Conservation (phyloP, 2,329 filamentous ascomycete genomes). For the Colletotrichum sidae region DNA sequence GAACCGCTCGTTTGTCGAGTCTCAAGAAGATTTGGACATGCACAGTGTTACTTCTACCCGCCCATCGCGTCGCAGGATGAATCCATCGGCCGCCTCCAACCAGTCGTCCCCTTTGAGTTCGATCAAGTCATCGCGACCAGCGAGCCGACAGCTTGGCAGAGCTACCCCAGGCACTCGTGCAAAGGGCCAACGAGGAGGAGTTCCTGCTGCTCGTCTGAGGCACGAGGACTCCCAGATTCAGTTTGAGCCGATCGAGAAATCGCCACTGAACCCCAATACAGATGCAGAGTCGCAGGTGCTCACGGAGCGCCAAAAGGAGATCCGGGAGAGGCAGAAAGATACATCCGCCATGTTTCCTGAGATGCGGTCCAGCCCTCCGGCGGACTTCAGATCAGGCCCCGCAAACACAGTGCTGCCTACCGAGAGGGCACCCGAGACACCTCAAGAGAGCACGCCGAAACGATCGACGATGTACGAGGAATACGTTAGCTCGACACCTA, state of each 20-base stretch:
- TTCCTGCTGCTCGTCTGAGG: conserved; percentile 65
- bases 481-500: conserved; percentile 70
- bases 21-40: conserved; percentile 57
- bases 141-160: conserved; percentile 41
- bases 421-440: conserved; percentile 36
- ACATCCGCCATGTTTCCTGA: conserved; percentile 73
- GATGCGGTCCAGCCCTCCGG: conserved; percentile 66
- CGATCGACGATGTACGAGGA: conserved; percentile 58
- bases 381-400: conserved; percentile 27
- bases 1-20: conserved; percentile 58
- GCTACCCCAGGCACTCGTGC: conserved; percentile 39
- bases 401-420: conserved; percentile 15
- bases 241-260: conserved; percentile 76
- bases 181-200: conserved; percentile 10
- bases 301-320: conserved; percentile 83
- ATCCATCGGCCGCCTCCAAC: conserved; percentile 39
- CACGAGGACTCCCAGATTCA: conserved; percentile 88
- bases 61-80: conserved; percentile 35
- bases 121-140: conserved; percentile 47
- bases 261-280: conserved; percentile 57
- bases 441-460: conserved; percentile 59
- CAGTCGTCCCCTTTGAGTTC: conserved; percentile 47
- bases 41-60: conserved; percentile 40
- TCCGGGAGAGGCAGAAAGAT: conserved; percentile 78
- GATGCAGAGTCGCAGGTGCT: conserved; percentile 76